Conservation (phyloP, 805 yeast genomes). For the Komagataella populi region DNA sequence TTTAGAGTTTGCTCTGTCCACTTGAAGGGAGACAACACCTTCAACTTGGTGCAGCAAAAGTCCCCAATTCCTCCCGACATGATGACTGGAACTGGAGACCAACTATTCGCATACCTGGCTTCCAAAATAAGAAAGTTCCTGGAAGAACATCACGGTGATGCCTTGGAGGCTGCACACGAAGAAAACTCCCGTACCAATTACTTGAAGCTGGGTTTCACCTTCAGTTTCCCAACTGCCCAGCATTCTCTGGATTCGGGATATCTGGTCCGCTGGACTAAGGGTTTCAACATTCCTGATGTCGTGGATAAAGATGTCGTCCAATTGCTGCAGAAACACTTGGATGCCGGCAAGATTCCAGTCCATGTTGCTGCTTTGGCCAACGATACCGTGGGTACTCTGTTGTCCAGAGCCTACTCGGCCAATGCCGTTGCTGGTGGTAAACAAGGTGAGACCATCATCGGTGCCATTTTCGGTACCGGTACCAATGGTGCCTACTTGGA, state of each 20-base stretch:
- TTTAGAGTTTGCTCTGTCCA: slow-evolving; percentile 86
- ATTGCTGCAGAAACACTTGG: slow-evolving; percentile 57
- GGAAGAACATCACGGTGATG: slow-evolving; percentile 41
- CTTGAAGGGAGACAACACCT: slow-evolving; percentile 70
- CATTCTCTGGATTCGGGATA: slow-evolving; percentile 67
- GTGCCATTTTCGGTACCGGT: slow-evolving; percentile 94
- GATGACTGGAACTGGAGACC: slow-evolving; percentile 48
- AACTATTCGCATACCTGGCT: slow-evolving; percentile 67
- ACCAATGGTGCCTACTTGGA: slow-evolving; percentile 94
- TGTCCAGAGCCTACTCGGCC: slow-evolving; percentile 76
- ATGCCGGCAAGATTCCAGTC: slow-evolving; percentile 46
- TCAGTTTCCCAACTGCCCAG: slow-evolving; percentile 87
- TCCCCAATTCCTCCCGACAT: slow-evolving; percentile 66
- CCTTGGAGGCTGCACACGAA: slow-evolving; percentile 3
- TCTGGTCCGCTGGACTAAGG: slow-evolving; percentile 92
- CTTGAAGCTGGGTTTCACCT: slow-evolving; percentile 82
- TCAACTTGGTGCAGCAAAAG: slow-evolving; percentile 62
- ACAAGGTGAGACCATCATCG: slow-evolving; percentile 67
- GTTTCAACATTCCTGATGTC: slow-evolving; percentile 75
- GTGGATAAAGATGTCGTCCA: slow-evolving; percentile 75
- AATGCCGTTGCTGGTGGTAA: slow-evolving; percentile 37
- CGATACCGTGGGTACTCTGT: slow-evolving; percentile 90
- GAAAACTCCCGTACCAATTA: slow-evolving; percentile 9
- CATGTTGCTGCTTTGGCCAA: slow-evolving; percentile 80
- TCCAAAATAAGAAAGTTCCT: slow-evolving; percentile 54